Evolutionary conservation across 306 rosid species (phyloP).

Genomic region (Spatholobus suberectus): DNA sequence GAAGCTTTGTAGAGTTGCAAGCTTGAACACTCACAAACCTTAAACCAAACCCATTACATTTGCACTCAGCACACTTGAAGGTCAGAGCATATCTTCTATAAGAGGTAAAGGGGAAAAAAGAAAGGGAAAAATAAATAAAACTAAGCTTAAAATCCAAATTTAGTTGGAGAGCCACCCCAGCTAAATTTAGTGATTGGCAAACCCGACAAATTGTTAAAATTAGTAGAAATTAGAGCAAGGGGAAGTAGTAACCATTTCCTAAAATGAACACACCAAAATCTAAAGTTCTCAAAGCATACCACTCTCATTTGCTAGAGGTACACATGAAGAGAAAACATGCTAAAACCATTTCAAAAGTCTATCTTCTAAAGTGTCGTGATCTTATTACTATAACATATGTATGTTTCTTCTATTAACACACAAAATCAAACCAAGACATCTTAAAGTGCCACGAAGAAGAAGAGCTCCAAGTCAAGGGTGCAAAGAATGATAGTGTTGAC

Average conservation of each 20-base stretch:
- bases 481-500: slow-evolving; percentile 81
- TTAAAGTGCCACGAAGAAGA: slow-evolving; percentile 65
- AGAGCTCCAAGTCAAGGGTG: slow-evolving; percentile 94
- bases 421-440: slow-evolving; percentile 73
- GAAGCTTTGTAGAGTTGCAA: slow-evolving; percentile 52
- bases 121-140: neutral
- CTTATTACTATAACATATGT: slow-evolving; percentile 35
- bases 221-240: slow-evolving; percentile 39
- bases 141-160: slow-evolving; percentile 44
- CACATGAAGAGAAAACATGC: neutral
- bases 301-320: slow-evolving; percentile 33
- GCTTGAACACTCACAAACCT: slow-evolving; percentile 44
- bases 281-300: slow-evolving; percentile 31
- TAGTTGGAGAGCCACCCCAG: slow-evolving; percentile 53
- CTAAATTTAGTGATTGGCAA: slow-evolving; percentile 55
- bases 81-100: slow-evolving; percentile 56
- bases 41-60: slow-evolving; percentile 58
- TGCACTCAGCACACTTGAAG: slow-evolving; percentile 67
- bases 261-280: slow-evolving; percentile 51
- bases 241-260: slow-evolving; percentile 42
- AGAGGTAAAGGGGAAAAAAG: neutral
- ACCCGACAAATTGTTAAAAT: slow-evolving; percentile 58
- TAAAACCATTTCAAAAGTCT: slow-evolving; percentile 50
- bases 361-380: slow-evolving; percentile 47
- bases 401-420: slow-evolving; percentile 39